Percentiles rank a stretch among this genome's conserved stretches.
Evolutionary conservation across 192 early-diverging fungal species (phyloP).

Genomic region (Lobosporangium transversale): DNA sequence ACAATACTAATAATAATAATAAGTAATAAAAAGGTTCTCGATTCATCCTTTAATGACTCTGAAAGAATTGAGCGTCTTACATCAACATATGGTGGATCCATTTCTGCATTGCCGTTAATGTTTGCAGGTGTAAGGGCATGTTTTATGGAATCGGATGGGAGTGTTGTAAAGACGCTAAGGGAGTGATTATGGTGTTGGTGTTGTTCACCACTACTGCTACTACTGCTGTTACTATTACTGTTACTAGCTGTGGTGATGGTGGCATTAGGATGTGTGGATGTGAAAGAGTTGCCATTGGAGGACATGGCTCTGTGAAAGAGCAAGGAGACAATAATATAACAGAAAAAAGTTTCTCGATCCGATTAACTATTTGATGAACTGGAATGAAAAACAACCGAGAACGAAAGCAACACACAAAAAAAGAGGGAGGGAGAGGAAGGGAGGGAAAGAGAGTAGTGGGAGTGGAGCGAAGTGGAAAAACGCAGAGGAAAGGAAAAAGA

Average conservation of each 20-base stretch:
- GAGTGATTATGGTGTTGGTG: slow-evolving; percentile 5
- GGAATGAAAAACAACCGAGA: not conserved
- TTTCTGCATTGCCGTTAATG: slow-evolving; percentile 6
- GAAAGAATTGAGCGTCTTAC: slow-evolving; percentile 10
- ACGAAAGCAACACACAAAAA: not conserved
- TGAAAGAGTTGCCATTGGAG: slow-evolving; percentile 10
- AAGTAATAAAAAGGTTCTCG: no score
- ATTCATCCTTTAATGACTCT: no score
- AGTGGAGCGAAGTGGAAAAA: no score
- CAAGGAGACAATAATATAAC: no score
- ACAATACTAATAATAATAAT: no score
- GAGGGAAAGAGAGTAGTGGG: no score
- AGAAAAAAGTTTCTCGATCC: not conserved
- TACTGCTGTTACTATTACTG: not conserved
- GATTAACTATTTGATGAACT: not conserved
- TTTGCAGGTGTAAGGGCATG: slow-evolving; percentile 7
- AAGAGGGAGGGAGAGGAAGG: no score
- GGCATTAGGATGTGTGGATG: not conserved
- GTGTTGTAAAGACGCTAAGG: slow-evolving; percentile 23
- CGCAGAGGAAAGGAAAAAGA: no score
- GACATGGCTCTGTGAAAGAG: slow-evolving; percentile 2
- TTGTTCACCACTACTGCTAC: no score
- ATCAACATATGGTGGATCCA: slow-evolving; percentile 37
- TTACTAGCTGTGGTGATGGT: not conserved
- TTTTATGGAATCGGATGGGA: slow-evolving; percentile 12